A percentile compares a stretch with the other conserved stretches of the same genome.
Evolutionary conservation across 805 yeast genomes (phyloP).

Genomic region (Teunomyces cretensis): DNA sequence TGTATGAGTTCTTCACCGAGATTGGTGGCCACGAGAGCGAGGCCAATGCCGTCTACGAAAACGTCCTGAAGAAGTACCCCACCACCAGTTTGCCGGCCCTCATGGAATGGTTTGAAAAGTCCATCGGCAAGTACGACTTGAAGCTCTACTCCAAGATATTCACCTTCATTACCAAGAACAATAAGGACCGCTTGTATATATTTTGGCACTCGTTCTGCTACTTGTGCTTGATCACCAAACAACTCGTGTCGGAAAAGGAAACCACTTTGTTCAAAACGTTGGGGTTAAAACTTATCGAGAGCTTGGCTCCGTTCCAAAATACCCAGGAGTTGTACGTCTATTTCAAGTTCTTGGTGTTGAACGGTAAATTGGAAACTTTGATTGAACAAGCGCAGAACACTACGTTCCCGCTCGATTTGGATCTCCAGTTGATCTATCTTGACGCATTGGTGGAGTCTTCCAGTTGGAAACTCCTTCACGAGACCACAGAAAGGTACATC

Average conservation of each 20-base stretch:
- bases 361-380: conserved; percentile 1
- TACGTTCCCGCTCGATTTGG: conserved; percentile 46
- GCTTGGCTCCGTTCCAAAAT: conserved; percentile 47
- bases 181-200: conserved; percentile 30
- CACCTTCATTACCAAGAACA: conserved; percentile 37
- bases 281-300: conserved; percentile 57
- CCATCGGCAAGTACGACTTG: conserved; percentile 48
- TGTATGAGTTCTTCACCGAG: conserved; percentile 43
- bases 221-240: conserved; percentile 38
- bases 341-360: conserved; percentile 45
- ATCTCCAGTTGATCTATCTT: conserved; percentile 55
- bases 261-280: conserved; percentile 54
- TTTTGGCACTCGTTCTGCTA: conserved; percentile 60
- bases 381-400: neutral
- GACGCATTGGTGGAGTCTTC: conserved; percentile 44
- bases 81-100: conserved; percentile 45
- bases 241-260: conserved; percentile 44
- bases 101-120: conserved; percentile 56
- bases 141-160: conserved; percentile 54
- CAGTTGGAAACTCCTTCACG: conserved; percentile 45
- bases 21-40: conserved; percentile 21
- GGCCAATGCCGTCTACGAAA: conserved; percentile 53
- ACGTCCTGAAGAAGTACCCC: conserved; percentile 58
- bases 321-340: conserved; percentile 69
- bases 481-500: conserved; percentile 42